phyloP scores from a whole-genome alignment of 106 monocot genomes.

The Gastrodia elata region DNA sequence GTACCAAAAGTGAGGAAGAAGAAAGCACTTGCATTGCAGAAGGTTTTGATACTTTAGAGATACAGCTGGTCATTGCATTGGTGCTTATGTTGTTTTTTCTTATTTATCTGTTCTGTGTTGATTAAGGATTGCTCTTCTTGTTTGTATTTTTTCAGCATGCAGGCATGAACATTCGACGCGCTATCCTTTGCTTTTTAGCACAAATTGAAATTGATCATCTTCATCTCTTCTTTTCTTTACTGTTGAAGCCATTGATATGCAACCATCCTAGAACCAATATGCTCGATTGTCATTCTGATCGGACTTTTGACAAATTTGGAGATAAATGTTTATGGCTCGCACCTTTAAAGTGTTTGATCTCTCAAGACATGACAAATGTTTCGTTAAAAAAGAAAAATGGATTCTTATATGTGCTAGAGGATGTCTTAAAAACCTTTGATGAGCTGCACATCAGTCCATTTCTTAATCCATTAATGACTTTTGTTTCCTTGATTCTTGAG shows the following conservation, averaged over 20 bases:
- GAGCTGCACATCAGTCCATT: constrained; percentile 51
- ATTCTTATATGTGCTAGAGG: constrained; percentile 71
- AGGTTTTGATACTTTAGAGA: constrained; percentile 35
- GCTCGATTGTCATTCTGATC: constrained; percentile 2
- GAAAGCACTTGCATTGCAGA: constrained; percentile 57
- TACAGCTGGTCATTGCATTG: not conserved
- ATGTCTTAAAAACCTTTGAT: constrained; percentile 78
- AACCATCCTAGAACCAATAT: constrained; percentile 7
- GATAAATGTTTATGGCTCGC: constrained; percentile 9
- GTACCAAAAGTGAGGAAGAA: constrained; percentile 78
- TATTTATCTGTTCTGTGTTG: not conserved
- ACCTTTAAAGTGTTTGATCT: constrained; percentile 30
- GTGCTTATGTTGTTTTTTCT: not conserved
- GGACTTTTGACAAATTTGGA: constrained; percentile 5
- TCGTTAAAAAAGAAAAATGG: constrained; percentile 66
- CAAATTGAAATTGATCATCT: constrained; percentile 77
- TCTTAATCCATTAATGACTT: constrained; percentile 53
- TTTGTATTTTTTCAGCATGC: constrained; percentile 51
- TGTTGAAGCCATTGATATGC: constrained; percentile 59
- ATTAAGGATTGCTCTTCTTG: constrained; percentile 5
- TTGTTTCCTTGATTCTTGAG: constrained; percentile 65
- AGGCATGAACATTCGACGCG: constrained; percentile 64
- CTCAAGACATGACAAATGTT: constrained; percentile 15
- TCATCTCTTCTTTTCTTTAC: constrained; percentile 57
- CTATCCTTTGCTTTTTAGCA: constrained; percentile 65